Evolutionary conservation across 179 eudicot species (phyloP).

Genomic region (Carnegiea gigantea): DNA sequence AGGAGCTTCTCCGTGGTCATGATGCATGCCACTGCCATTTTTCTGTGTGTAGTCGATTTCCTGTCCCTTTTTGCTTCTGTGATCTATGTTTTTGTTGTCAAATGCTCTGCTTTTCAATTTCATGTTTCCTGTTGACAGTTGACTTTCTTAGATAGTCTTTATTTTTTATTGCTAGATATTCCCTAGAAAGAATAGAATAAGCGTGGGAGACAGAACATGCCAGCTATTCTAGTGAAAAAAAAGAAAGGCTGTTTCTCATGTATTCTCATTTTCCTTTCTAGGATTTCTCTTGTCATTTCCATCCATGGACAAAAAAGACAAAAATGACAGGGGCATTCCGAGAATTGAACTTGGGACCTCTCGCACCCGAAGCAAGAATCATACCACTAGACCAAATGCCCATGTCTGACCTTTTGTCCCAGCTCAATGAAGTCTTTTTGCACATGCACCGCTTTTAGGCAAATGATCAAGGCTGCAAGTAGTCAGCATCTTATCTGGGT

Average conservation of each 20-base stretch:
- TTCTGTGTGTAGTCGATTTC: too few species aligned
- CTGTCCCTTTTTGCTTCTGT: too few species aligned
- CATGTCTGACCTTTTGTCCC: constrained; percentile 62
- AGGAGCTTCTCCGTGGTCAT: too few species aligned
- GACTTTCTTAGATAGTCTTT: background rate
- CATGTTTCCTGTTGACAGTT: background rate
- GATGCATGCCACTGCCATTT: too few species aligned
- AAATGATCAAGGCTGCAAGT: background rate
- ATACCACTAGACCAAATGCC: constrained; percentile 83
- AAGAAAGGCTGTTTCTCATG: background rate
- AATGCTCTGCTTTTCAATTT: background rate
- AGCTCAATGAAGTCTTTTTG: background rate
- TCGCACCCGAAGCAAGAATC: constrained; percentile 94
- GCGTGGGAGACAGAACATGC: background rate
- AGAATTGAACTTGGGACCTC: constrained; percentile 54
- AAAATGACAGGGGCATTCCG: background rate
- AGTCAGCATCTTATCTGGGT: background rate
- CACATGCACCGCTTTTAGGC: background rate
- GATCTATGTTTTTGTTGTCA: background rate
- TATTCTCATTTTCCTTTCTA: background rate
- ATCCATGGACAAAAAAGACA: too few species aligned
- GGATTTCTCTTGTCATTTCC: background rate
- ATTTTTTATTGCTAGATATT: background rate
- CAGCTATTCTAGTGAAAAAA: background rate
- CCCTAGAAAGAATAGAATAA: background rate